Evolutionary conservation across 1,284 basidiomycete species (phyloP).

Genomic region (Ganoderma lucidum): DNA sequence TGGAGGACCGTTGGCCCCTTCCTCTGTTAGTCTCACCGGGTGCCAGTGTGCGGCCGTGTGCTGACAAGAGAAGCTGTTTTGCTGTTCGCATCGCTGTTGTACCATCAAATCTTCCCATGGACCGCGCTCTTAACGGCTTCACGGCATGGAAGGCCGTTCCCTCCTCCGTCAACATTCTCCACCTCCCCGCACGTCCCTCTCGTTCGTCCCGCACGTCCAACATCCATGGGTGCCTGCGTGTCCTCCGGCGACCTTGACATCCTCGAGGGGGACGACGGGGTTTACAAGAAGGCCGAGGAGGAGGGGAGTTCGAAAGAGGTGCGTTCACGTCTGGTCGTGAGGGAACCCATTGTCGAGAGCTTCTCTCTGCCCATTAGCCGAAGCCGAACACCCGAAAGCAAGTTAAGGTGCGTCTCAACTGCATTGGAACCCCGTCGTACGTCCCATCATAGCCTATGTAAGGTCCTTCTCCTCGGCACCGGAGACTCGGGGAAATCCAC

Average conservation of each 20-base stretch:
- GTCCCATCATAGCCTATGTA: slow-evolving; percentile 8
- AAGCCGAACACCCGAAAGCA: slow-evolving; percentile 72
- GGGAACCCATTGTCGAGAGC: background rate
- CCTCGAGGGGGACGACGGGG: slow-evolving; percentile 66
- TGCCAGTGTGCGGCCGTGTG: background rate
- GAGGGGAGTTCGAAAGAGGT: slow-evolving; percentile 61
- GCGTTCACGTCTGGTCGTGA: slow-evolving; percentile 35
- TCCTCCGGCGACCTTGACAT: slow-evolving; percentile 65
- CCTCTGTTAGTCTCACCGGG: slow-evolving; percentile 2
- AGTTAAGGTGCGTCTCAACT: slow-evolving; percentile 75
- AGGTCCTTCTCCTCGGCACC: slow-evolving; percentile 89
- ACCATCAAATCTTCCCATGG: slow-evolving; percentile 27
- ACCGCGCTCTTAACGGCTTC: slow-evolving; percentile 23
- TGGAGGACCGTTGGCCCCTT: slow-evolving; percentile 24
- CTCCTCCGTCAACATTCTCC: slow-evolving; percentile 4
- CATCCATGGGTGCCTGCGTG: slow-evolving; percentile 79
- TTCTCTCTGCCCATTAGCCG: slow-evolving; percentile 52
- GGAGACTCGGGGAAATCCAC: slow-evolving; percentile 96
- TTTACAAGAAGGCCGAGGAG: slow-evolving; percentile 74
- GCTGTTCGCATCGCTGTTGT: slow-evolving; percentile 27
- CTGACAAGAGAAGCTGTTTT: slow-evolving; percentile 17
- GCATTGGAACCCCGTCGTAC: slow-evolving; percentile 13
- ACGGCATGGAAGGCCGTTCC: slow-evolving; percentile 8
- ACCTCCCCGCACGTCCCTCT: slow-evolving; percentile 6
- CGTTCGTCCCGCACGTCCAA: background rate